These are phyloP conservation scores for Chaetoceros muelleri DNA, from an alignment of 108 stramenopile species.

Conservation along the genomic window DNA sequence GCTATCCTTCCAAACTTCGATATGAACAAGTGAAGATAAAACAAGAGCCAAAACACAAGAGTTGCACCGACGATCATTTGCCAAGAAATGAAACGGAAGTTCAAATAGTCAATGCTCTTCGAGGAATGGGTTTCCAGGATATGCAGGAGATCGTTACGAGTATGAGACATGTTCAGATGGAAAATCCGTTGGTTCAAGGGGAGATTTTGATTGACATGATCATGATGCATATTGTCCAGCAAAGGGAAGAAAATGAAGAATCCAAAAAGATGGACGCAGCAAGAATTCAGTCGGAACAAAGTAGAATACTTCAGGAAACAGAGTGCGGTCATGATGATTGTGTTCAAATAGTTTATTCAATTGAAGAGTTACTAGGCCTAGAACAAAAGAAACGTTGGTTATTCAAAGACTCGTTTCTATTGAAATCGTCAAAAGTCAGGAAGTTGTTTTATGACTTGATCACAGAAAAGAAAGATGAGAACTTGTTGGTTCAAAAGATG, in stretches of 20 bases:
- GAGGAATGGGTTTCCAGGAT: conserved; percentile 32
- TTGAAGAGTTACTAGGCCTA: conserved; percentile 6
- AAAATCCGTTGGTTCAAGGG: background rate
- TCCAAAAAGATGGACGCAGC: conserved; percentile 44
- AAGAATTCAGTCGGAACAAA: conserved; percentile 34
- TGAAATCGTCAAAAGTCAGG: conserved; percentile 7
- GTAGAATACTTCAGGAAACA: conserved; percentile 2
- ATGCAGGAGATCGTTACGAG: conserved; percentile 3
- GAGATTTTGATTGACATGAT: background rate
- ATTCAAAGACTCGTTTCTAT: conserved; percentile 21
- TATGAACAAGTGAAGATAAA: background rate
- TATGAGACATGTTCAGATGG: conserved; percentile 7
- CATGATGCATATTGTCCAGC: conserved; percentile 53
- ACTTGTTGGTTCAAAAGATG: background rate
- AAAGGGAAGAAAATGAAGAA: conserved; percentile 48
- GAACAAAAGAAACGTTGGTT: conserved; percentile 1
- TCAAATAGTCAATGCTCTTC: conserved; percentile 12
- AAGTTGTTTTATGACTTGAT: conserved; percentile 9
- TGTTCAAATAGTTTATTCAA: conserved; percentile 20
- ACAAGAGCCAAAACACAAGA: background rate
- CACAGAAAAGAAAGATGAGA: background rate
- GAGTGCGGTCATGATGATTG: conserved; percentile 8
- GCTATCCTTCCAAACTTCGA: background rate
- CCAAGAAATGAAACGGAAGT: conserved; percentile 23
- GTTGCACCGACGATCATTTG: conserved; percentile 6